A percentile compares a stretch with the other conserved stretches of the same genome.
Evolutionary conservation across 163 green algal genomes (phyloP).

Genomic region (Scenedesmus sp.): DNA sequence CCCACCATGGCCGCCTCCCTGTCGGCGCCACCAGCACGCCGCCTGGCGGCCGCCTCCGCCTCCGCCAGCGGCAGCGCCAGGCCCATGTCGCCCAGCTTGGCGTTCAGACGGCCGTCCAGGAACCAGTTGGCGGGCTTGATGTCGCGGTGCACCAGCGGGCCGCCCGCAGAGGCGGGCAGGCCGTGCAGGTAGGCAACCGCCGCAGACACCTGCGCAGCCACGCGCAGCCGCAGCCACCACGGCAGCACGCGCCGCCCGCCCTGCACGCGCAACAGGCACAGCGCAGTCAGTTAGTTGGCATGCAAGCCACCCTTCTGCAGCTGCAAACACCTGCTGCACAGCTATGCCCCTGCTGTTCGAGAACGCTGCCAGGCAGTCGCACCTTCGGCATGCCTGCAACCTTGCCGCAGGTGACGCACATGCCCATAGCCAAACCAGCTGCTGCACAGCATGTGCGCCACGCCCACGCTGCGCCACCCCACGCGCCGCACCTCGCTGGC

Average conservation of each 20-base stretch:
- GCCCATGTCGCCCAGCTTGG: constrained; percentile 49
- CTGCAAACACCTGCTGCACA: not conserved
- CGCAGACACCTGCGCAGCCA: constrained; percentile 40
- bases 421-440: not conserved
- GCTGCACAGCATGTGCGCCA: not conserved
- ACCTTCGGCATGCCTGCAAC: not conserved
- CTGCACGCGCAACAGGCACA: not conserved
- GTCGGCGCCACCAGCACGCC: not conserved
- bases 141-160: constrained; percentile 44
- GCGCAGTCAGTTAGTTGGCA: not conserved
- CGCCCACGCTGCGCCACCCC: not conserved
- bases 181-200: constrained; percentile 43
- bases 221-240: constrained; percentile 38
- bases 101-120: constrained; percentile 42
- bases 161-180: constrained; percentile 18
- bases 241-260: constrained; percentile 15
- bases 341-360: too few relatives aligned
- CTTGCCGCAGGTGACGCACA: not conserved
- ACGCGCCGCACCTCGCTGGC: not conserved
- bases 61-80: constrained; percentile 5
- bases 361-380: not conserved
- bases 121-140: constrained; percentile 53
- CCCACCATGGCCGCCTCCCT: constrained; percentile 30
- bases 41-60: not conserved
- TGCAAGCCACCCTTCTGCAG: not conserved